These are phyloP conservation scores for Globisporangium recalcitrans DNA, from an alignment of 352 stramenopile species.

Conservation along the genomic window DNA sequence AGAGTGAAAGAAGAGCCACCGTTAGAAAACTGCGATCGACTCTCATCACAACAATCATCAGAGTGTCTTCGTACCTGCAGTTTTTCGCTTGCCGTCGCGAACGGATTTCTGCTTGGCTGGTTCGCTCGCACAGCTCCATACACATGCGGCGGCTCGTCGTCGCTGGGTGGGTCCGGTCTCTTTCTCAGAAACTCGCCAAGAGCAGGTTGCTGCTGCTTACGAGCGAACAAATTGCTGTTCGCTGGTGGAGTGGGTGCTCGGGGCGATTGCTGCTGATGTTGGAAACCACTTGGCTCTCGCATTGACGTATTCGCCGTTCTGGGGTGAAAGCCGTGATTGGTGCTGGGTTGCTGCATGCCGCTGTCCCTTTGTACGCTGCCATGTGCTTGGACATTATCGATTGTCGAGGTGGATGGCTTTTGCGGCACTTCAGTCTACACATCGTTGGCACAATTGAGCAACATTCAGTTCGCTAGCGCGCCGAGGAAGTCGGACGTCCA, in stretches of 20 bases:
- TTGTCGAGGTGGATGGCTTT: not conserved
- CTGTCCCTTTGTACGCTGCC: not conserved
- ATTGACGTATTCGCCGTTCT: not conserved
- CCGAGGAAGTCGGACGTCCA: not conserved
- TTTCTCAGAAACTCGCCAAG: slow-evolving; percentile 41
- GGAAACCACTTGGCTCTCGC: not conserved
- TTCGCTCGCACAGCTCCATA: slow-evolving; percentile 12
- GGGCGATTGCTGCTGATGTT: not conserved
- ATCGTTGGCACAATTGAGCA: not conserved
- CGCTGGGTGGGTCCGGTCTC: slow-evolving; percentile 14
- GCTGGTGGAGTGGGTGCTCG: not conserved
- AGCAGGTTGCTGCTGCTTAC: slow-evolving; percentile 9
- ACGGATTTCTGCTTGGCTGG: slow-evolving; percentile 33
- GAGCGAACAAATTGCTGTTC: slow-evolving; percentile 4
- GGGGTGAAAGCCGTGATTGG: not conserved
- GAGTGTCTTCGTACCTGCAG: slow-evolving; percentile 34
- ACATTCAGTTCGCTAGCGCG: not conserved
- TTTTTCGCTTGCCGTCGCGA: slow-evolving; percentile 65
- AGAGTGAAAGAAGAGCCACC: not conserved
- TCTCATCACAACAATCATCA: not conserved
- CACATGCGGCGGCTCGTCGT: slow-evolving; percentile 10
- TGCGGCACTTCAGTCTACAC: slow-evolving; percentile 3
- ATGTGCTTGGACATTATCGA: not conserved
- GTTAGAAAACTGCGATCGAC: not conserved
- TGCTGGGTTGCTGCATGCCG: not conserved